phyloP scores from a whole-genome alignment of 2,329 filamentous ascomycete species.

The Aspergillus sp. region DNA sequence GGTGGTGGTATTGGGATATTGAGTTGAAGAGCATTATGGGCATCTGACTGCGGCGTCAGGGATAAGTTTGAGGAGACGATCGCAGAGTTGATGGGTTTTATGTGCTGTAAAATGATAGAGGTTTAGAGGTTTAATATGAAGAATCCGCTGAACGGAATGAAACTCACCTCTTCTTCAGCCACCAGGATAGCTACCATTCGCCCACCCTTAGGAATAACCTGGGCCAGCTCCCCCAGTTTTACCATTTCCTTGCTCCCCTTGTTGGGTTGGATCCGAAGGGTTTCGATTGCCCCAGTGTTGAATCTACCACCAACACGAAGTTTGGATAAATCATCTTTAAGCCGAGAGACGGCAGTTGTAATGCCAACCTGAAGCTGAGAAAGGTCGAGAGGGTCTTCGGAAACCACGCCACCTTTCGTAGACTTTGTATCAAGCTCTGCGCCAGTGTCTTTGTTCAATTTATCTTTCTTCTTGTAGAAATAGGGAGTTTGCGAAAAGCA shows the following conservation, averaged over 20 bases:
- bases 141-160: neutral
- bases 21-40: slow-evolving; percentile 41
- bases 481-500: slow-evolving; percentile 40
- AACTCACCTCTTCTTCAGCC: slow-evolving; percentile 58
- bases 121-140: neutral
- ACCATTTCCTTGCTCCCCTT: slow-evolving; percentile 50
- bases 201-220: slow-evolving; percentile 61
- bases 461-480: slow-evolving; percentile 52
- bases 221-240: slow-evolving; percentile 58
- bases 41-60: slow-evolving; percentile 38
- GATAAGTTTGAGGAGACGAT: slow-evolving; percentile 39
- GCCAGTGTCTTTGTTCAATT: slow-evolving; percentile 41
- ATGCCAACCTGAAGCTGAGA: slow-evolving; percentile 54
- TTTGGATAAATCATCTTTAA: slow-evolving; percentile 60
- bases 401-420: slow-evolving; percentile 26
- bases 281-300: slow-evolving; percentile 59
- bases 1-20: slow-evolving; percentile 43
- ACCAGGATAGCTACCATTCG: slow-evolving; percentile 58
- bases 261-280: slow-evolving; percentile 54
- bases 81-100: slow-evolving; percentile 42
- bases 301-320: slow-evolving; percentile 59
- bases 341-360: slow-evolving; percentile 47
- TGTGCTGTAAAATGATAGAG: slow-evolving; percentile 26
- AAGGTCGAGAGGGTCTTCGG: slow-evolving; percentile 58
- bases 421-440: slow-evolving; percentile 22